Conservation (phyloP, 495 filamentous ascomycete species). For the Evernia prunastri region DNA sequence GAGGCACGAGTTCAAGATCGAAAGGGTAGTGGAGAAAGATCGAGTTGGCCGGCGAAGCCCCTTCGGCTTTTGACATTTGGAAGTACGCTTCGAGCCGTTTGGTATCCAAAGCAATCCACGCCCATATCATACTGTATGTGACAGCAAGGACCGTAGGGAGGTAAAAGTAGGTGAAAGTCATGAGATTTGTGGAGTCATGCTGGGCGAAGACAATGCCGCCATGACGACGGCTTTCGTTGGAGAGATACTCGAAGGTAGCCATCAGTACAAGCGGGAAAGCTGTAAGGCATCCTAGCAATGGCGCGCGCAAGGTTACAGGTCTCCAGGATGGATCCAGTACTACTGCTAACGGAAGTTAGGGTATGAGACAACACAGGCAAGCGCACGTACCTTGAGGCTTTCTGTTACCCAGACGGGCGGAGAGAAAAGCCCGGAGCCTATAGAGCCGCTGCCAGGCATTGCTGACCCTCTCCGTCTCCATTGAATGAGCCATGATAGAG, state of each 20-base stretch:
- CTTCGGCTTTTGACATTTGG: constrained; percentile 52
- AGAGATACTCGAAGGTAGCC: constrained; percentile 31
- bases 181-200: constrained; percentile 21
- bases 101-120: constrained; percentile 66
- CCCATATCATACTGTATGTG: constrained; percentile 67
- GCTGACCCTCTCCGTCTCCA: not conserved
- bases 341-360: not conserved
- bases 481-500: not conserved
- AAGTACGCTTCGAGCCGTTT: constrained; percentile 70
- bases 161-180: constrained; percentile 42
- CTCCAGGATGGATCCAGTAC: constrained; percentile 27
- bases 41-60: constrained; percentile 35
- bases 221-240: constrained; percentile 22
- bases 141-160: constrained; percentile 62
- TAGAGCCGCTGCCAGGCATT: not conserved
- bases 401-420: not conserved
- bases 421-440: not conserved
- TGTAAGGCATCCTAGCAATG: constrained; percentile 28
- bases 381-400: not conserved
- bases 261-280: constrained; percentile 28
- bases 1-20: constrained; percentile 43
- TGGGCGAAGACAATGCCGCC: constrained; percentile 36
- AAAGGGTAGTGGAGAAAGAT: constrained; percentile 44
- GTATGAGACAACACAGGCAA: not conserved
- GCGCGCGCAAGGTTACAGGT: constrained; percentile 31